Evolutionary conservation across 2,329 filamentous ascomycete species (phyloP), one percentile per base, ranked within the genome.

Genomic region (Fusarium irregulare): DNA sequence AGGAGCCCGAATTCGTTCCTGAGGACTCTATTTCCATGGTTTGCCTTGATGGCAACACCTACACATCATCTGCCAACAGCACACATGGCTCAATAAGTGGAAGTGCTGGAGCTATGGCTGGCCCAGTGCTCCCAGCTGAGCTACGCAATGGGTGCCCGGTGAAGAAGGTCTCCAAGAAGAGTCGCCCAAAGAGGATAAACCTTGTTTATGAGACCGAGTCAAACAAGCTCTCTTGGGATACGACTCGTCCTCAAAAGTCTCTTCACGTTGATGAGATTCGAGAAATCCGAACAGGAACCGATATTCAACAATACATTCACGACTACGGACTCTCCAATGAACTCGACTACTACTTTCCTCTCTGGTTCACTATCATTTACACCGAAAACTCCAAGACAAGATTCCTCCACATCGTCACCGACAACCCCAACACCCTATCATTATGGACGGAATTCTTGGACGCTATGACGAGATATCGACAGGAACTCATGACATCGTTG

Each of bases 251-350:
- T 2, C 88, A 89, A 25, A 98, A 98, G 78, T 90, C 89, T 56
- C 92, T 99, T 70, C 97, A 97, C 79, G 93, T 99, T 68, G 96
- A 99, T 76, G 94, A 98, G 78, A 95, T 99, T 75, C 92, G 93
- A 76, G 94, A 97, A 76, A 94, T 98, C 49, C 90, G 94, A 67
- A 89, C 91, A 34, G 94, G 93, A 20, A 87, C 88, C 14, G 93
- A 98, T 77, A 93, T 95, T 20, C 89, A 92, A 60, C 95, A 97
- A 77, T 97, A 97, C 78, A 91, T 93, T 44, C 90, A 95, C 74
- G 94, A 98, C 78, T 93, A 92, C 76, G 88, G 89, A 41, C 83
- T 96, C 23, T 82, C 90, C 1, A 87, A 91, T 54, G 83, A 88
- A 8, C 47, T 56, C 2, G 42, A 47, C 10, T 41, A 55, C n/a